Conservation (phyloP, 352 stramenopile genomes). For the Nothophytophthora sp. region DNA sequence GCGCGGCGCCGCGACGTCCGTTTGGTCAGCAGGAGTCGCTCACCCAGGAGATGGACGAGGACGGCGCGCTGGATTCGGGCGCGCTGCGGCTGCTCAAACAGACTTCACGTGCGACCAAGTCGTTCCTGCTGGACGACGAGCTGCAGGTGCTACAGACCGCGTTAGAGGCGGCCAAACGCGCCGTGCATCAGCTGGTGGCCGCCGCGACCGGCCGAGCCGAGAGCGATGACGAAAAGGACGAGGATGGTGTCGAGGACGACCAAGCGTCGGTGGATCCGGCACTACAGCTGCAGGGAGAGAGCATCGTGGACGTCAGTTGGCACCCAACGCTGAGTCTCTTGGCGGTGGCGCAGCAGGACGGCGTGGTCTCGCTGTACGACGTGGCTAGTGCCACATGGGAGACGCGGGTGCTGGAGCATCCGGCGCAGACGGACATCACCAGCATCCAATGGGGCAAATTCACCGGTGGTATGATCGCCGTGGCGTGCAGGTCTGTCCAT, state of each 20-base stretch:
- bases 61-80: conserved; percentile 40
- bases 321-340: conserved; percentile 56
- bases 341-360: conserved; percentile 70
- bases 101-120: conserved; percentile 14
- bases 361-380: conserved; percentile 70
- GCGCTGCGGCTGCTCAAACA: conserved; percentile 47
- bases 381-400: conserved; percentile 60
- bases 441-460: conserved; percentile 66
- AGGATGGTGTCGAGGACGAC: background rate
- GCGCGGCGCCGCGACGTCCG: conserved; percentile 48
- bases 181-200: conserved; percentile 27
- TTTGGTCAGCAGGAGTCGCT: conserved; percentile 65
- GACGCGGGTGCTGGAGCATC: conserved; percentile 58
- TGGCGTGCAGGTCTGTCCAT: conserved; percentile 52
- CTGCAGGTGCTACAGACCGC: conserved; percentile 43
- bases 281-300: conserved; percentile 33
- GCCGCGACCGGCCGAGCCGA: conserved; percentile 20
- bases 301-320: conserved; percentile 60
- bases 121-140: conserved; percentile 70
- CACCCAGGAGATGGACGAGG: conserved; percentile 41
- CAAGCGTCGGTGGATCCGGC: conserved; percentile 7
- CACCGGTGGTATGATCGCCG: conserved; percentile 59
- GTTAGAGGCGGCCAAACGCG: conserved; percentile 17
- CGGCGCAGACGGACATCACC: conserved; percentile 52
- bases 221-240: conserved; percentile 24